Evolutionary conservation across 257 asterid genomes (phyloP).

Genomic region (Rauvolfia tetraphylla): DNA sequence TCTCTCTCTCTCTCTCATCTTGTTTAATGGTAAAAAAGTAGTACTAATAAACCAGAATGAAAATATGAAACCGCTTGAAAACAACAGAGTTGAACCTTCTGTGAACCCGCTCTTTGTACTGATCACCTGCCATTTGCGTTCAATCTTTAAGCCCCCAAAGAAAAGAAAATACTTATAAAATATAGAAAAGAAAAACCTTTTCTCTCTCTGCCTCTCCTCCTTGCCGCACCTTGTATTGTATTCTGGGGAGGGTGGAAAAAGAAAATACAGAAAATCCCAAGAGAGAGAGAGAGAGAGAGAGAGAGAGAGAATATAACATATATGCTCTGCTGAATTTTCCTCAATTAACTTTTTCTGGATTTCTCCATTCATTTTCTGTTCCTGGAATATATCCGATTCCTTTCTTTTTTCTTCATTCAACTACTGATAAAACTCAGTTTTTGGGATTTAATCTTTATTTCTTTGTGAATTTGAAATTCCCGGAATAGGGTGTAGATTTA

Average conservation of each 20-base stretch:
- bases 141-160: constrained; percentile 4
- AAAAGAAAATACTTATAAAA: not conserved
- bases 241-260: not conserved
- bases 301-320: constrained; percentile 34
- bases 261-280: not conserved
- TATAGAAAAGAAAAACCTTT: not conserved
- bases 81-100: constrained; percentile 15
- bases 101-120: constrained; percentile 45
- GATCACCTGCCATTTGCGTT: constrained; percentile 39
- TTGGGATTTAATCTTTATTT: constrained; percentile 7
- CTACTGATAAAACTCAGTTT: constrained; percentile 11
- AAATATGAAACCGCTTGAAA: constrained; percentile 10
- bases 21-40: no score
- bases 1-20: no score
- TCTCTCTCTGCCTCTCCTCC: constrained; percentile 11
- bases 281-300: not conserved
- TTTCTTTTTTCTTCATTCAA: not conserved
- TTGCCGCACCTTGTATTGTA: constrained; percentile 10
- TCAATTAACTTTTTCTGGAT: constrained; percentile 37
- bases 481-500: not conserved
- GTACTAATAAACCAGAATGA: no score
- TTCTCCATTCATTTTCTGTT: constrained; percentile 33
- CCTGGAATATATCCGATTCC: constrained; percentile 13
- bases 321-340: constrained; percentile 39
- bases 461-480: not conserved